phyloP scores from a whole-genome alignment of 768 basidiomycete genomes.

The Mycena leptocephala region DNA sequence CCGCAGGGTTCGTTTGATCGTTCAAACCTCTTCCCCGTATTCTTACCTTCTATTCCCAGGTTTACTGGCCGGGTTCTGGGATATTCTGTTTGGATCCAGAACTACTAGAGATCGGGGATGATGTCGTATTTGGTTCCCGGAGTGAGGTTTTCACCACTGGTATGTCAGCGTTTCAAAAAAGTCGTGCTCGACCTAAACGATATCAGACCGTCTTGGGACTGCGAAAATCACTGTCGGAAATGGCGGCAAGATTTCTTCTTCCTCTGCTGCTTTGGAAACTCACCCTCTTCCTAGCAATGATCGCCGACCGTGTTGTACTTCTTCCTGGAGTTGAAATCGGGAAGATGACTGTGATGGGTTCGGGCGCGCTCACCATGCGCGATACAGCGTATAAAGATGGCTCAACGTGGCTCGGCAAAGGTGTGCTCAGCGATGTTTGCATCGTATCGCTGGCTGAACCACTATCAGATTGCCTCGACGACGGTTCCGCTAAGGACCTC shows the following conservation, averaged over 20 bases:
- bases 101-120: conserved; percentile 63
- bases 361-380: conserved; percentile 60
- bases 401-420: conserved; percentile 54
- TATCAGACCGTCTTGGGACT: conserved; percentile 1
- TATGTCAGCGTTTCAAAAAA: conserved; percentile 16
- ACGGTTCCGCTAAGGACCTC: conserved; percentile 36
- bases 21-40: neutral
- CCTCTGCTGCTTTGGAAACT: neutral
- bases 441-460: neutral
- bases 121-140: conserved; percentile 65
- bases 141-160: conserved; percentile 57
- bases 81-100: conserved; percentile 64
- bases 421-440: conserved; percentile 35
- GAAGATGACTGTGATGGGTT: conserved; percentile 59
- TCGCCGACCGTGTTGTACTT: conserved; percentile 65
- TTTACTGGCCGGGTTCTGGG: conserved; percentile 66
- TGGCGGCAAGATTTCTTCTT: conserved; percentile 22
- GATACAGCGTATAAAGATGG: conserved; percentile 55
- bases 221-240: conserved; percentile 14
- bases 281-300: conserved; percentile 53
- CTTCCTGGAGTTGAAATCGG: conserved; percentile 59
- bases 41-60: conserved; percentile 3
- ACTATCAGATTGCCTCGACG: conserved; percentile 25
- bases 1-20: neutral
- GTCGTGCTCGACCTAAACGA: conserved; percentile 43